Base-by-base conservation (phyloP, 2,329 filamentous ascomycete genomes). In the Diplodia sapinea region DNA sequence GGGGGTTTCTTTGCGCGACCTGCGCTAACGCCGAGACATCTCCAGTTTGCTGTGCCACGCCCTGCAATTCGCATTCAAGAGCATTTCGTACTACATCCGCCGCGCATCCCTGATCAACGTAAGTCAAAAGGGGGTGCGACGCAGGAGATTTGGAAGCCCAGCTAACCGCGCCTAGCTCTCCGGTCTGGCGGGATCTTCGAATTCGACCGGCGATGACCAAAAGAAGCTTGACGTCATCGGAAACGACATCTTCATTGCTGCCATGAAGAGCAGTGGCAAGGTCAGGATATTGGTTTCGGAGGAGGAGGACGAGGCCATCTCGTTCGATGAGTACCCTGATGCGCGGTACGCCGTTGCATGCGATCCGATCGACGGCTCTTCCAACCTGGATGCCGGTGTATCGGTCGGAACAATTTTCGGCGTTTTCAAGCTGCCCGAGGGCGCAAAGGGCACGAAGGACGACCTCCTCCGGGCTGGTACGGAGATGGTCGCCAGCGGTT, bases 141-240 rank as follows among this genome's bases (percentile, higher is more conserved):
- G 36, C 36, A 23, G 2, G 8, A 29, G 17, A 33, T 36, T 20
- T 3, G 57, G 26, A 49, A 62, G 23, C 40, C 12, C 38, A 31
- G 29, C 57, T 62, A 15, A 62, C 40, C 23, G 26, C 15, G 26
- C 12, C 66, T 76, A 85, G 82, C 88, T 99, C 70, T 96, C 93
- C 64, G 95, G 95, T 70, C 89, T 99, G 59, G 95, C 95, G 70
- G 95, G 95, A 69, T 95, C 94, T 69, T 92, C 93, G 72, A 99
- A 99, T 83, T 92, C 86, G 65, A 98, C 95, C 3, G 95, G 95
- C 72, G 95, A 99, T 80, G 95, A 98, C 79, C 95, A 99, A 81
- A 99, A 99, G 88, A 99, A 99, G 84, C 92, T 99, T 70, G 95
- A 99, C 79, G 94, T 99, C 69, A 98, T 99, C 78, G 94, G 94